A percentile compares a stretch with the other conserved stretches of the same genome.
These are phyloP conservation scores for Nephelium lappaceum DNA, from an alignment of 345 rosid genomes.

Conservation along the genomic window DNA sequence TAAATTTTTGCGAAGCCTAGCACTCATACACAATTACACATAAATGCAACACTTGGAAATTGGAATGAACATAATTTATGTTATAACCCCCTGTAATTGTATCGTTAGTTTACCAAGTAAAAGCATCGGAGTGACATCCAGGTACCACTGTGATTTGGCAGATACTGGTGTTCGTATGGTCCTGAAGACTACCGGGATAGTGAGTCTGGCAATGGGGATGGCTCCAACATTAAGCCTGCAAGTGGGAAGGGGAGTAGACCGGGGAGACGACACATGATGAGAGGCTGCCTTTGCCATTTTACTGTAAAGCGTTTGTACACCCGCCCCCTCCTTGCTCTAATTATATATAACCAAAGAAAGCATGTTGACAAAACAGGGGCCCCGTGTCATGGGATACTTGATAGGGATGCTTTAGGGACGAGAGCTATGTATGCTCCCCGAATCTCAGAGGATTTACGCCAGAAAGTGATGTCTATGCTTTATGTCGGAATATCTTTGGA, in stretches of 20 bases:
- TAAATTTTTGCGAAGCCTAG: constrained; percentile 6
- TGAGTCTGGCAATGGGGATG: constrained; percentile 44
- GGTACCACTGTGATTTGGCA: constrained; percentile 25
- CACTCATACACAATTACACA: not conserved
- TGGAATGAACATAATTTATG: not conserved
- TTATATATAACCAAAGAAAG: constrained; percentile 54
- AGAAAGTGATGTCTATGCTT: constrained; percentile 56
- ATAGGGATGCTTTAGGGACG: constrained; percentile 54
- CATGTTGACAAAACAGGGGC: constrained; percentile 53
- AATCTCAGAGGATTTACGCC: constrained; percentile 61
- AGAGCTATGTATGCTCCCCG: constrained; percentile 67
- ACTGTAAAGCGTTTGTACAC: constrained; percentile 55
- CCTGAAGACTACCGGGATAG: constrained; percentile 55
- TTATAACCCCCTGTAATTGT: not conserved
- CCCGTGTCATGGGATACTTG: constrained; percentile 61
- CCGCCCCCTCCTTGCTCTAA: constrained; percentile 46
- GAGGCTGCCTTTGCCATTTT: constrained; percentile 66
- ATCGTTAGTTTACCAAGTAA: not conserved
- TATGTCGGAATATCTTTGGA: constrained; percentile 54
- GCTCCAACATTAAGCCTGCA: constrained; percentile 43
- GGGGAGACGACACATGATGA: constrained; percentile 61
- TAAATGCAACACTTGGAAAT: not conserved
- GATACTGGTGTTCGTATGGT: constrained; percentile 68
- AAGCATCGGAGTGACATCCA: constrained; percentile 17
- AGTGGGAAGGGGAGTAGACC: constrained; percentile 61